Percentiles rank a stretch among this genome's conserved stretches.
Conservation (phyloP, 768 basidiomycete species). For the Termitomyces bulborhizus region DNA sequence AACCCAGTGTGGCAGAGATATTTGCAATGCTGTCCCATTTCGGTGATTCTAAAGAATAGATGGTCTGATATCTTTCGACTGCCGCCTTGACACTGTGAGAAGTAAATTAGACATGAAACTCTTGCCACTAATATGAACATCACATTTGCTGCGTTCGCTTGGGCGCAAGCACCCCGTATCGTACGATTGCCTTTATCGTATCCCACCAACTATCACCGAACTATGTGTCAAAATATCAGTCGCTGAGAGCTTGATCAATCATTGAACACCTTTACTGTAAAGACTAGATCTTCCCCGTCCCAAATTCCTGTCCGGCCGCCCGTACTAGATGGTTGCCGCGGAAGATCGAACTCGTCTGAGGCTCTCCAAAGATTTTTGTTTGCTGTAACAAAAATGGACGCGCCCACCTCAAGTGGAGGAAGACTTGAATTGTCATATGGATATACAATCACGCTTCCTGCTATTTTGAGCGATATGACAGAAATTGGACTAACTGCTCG, state of each 20-base stretch:
- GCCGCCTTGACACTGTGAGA: slow-evolving; percentile 46
- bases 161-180: slow-evolving; percentile 67
- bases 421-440: slow-evolving; percentile 60
- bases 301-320: slow-evolving; percentile 65
- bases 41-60: slow-evolving; percentile 52
- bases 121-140: neutral
- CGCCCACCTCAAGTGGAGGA: slow-evolving; percentile 75
- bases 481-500: neutral
- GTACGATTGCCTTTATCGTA: slow-evolving; percentile 65
- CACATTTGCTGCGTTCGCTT: slow-evolving; percentile 50
- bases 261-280: slow-evolving; percentile 39
- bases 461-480: neutral
- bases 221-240: slow-evolving; percentile 20
- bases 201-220: slow-evolving; percentile 63
- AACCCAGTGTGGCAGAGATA: slow-evolving; percentile 48
- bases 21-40: slow-evolving; percentile 59
- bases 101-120: neutral
- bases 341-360: slow-evolving; percentile 72
- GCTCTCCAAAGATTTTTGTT: slow-evolving; percentile 75
- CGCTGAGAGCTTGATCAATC: neutral
- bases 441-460: slow-evolving; percentile 74
- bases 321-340: slow-evolving; percentile 38
- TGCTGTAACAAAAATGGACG: slow-evolving; percentile 74
- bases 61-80: slow-evolving; percentile 41
- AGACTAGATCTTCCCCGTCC: slow-evolving; percentile 72